A percentile compares a stretch with the other conserved stretches of the same genome.
phyloP scores from a whole-genome alignment of 108 stramenopile genomes.

The Nitzschia putrida region DNA sequence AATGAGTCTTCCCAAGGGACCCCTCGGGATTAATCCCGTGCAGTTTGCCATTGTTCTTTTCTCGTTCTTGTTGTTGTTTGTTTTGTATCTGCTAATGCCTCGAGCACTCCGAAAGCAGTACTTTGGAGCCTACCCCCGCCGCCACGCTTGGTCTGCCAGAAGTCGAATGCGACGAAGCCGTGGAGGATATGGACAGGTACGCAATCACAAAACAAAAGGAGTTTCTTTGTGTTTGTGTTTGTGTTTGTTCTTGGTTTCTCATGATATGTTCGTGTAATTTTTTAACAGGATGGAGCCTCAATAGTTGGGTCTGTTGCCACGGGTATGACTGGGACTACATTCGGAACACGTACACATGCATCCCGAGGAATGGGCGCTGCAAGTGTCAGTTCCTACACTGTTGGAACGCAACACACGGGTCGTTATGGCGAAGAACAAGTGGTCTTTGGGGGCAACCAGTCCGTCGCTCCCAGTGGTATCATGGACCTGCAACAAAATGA shows the following conservation, averaged over 20 bases:
- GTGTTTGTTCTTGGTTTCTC: too few relatives aligned
- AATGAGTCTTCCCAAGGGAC: slow-evolving; percentile 47
- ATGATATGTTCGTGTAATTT: background rate
- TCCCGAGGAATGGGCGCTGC: slow-evolving; percentile 14
- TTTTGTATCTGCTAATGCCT: slow-evolving; percentile 72
- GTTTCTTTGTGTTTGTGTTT: too few relatives aligned
- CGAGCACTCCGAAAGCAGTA: slow-evolving; percentile 69
- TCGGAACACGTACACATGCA: slow-evolving; percentile 30
- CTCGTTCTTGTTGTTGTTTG: slow-evolving; percentile 57
- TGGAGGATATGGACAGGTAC: slow-evolving; percentile 38
- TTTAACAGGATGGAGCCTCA: slow-evolving; percentile 32
- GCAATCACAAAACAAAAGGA: background rate
- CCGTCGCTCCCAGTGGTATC: slow-evolving; percentile 8
- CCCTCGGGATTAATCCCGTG: slow-evolving; percentile 70
- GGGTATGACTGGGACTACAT: slow-evolving; percentile 26
- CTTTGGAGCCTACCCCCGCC: slow-evolving; percentile 83
- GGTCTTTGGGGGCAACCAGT: slow-evolving; percentile 24
- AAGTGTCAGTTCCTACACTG: slow-evolving; percentile 28
- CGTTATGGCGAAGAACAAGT: slow-evolving; percentile 43
- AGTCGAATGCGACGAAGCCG: slow-evolving; percentile 36
- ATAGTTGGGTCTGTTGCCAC: slow-evolving; percentile 39
- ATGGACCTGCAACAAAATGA: slow-evolving; percentile 59
- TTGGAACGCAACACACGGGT: slow-evolving; percentile 8
- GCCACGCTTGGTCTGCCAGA: slow-evolving; percentile 83
- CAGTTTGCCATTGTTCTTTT: slow-evolving; percentile 53